Base-by-base conservation (phyloP, 768 basidiomycete species). In the Exsudoporus frostii region DNA sequence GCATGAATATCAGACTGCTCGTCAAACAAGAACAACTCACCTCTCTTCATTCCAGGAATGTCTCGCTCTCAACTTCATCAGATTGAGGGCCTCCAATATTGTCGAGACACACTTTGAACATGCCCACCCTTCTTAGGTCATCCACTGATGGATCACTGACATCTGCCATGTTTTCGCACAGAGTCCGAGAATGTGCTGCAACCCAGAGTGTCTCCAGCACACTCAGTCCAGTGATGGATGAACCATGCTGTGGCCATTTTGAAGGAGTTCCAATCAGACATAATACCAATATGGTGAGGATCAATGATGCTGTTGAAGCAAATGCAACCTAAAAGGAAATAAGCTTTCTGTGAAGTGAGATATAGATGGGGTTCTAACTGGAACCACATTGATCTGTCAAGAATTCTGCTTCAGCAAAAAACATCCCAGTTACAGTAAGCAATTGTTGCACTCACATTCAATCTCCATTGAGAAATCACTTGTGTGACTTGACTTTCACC, bases 341-440 rank as follows among this genome's bases (percentile, higher is more conserved):
- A 0, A 48, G 37, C 3, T 19, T 1, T 20, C 0, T 19, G 1
- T n/a, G 1, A 13, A 42, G 10, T 25, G 17, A 4, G 0, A 9
- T 13, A 29, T 27, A 48, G 15, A 22, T 32, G 14, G 1, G 34
- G 43, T 5, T 13, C 61, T 43, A 7, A 59, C 61, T 19, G 60
- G 57, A 36, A 57, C 20, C 11, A 5, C 5, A 43, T 62, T 62
- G 50, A 62, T 59, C 60, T 62, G 19, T 14, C 1, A 15, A 11
- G 3, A 5, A 11, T 0, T 22, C 6, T 4, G 7, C 2, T 11
- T 46, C 2, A 53, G 25, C 17, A 13, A n/a, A 13, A 8, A 25
- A 19, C 3, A 25, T 9, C 24, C 5, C 1, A 17, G 4, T 0
- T 5, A n/a, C n/a, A n/a, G n/a, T n/a, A 20, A 44, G 10, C 13